Base-by-base conservation (phyloP, 1,284 basidiomycete species). In the Tylopilus sp. region DNA sequence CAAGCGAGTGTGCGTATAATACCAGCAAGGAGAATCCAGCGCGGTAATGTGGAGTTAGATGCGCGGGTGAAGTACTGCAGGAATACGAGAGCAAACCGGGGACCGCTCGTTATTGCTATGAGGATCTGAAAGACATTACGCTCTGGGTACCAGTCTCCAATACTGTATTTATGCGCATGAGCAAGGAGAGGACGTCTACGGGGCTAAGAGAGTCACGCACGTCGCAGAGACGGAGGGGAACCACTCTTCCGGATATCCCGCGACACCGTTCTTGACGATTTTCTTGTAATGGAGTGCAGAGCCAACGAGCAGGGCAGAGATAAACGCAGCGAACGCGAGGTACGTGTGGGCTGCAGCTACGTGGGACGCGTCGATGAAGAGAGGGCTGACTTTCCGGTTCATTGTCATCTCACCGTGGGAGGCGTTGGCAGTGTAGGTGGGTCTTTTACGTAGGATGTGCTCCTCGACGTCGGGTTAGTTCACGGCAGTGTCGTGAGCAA, bases 161-260 rank as follows among this genome's bases (percentile, higher is more conserved):
- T 89, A 2, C 89, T 92, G 51, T 7, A 15, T 2, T 15, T 16
- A 31, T 34, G 23, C 15, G 12, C 15, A 43, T 53, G 26, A 55
- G 41, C 25, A 10, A 44, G 13, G 41, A 3, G 26, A 19, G 33
- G 1, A n/a, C 7, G 10, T 31, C 15, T 2, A 7, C 3, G 33
- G 26, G 41, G 18, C 3, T 6, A 26, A 42, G 16, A 15, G 16
- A 26, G 9, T 2, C n/a, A 76, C 86, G 62, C 64, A 91, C 87
- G 92, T 92, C 9, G 93, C 91, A 25, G 92, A 95, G 4, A 97
- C 93, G 4, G 89, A 92, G 6, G 92, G 93, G 62, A 91, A 93
- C 89, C 89, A 96, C 65, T 96, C 93, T 34, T 93, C 71, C 0
- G 93, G 93, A 65, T 88, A 96, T 18, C 82, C 85, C 44, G 88